phyloP scores from a whole-genome alignment of 176 grass and related monocot species.

The Carex littledalei region DNA sequence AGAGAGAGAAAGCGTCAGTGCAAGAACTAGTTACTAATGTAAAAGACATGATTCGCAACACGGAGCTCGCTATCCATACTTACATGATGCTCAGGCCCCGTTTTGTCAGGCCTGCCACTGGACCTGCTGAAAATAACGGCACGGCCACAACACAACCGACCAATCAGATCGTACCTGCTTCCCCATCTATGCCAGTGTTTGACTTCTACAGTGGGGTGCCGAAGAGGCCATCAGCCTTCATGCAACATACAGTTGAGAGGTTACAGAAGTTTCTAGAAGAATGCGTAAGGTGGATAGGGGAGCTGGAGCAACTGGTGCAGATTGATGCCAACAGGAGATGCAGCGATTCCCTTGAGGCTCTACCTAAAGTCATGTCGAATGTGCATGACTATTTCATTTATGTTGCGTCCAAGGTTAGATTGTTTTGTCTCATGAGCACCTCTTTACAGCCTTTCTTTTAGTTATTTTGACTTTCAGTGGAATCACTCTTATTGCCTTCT shows the following conservation, averaged over 20 bases:
- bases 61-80: slow-evolving; percentile 51
- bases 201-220: slow-evolving; percentile 42
- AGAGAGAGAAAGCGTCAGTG: slow-evolving; percentile 51
- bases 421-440: not conserved
- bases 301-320: slow-evolving; percentile 68
- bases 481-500: slow-evolving; percentile 33
- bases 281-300: slow-evolving; percentile 53
- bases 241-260: slow-evolving; percentile 46
- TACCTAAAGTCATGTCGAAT: slow-evolving; percentile 70
- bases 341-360: slow-evolving; percentile 39
- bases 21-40: slow-evolving; percentile 41
- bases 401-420: slow-evolving; percentile 79
- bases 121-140: slow-evolving; percentile 29
- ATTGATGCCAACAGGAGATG: slow-evolving; percentile 43
- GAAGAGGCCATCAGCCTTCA: slow-evolving; percentile 59
- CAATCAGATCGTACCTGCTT: slow-evolving; percentile 37
- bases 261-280: slow-evolving; percentile 57
- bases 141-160: not conserved
- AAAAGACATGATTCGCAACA: slow-evolving; percentile 45
- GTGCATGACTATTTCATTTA: slow-evolving; percentile 80
- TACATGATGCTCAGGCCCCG: slow-evolving; percentile 46
- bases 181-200: slow-evolving; percentile 29
- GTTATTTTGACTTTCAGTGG: slow-evolving; percentile 57
- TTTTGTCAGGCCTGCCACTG: slow-evolving; percentile 36
- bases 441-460: slow-evolving; percentile 13